A percentile compares a stretch with the other conserved stretches of the same genome.
Evolutionary conservation across 2,329 filamentous ascomycete species (phyloP).

Genomic region (Colletotrichum sp.): DNA sequence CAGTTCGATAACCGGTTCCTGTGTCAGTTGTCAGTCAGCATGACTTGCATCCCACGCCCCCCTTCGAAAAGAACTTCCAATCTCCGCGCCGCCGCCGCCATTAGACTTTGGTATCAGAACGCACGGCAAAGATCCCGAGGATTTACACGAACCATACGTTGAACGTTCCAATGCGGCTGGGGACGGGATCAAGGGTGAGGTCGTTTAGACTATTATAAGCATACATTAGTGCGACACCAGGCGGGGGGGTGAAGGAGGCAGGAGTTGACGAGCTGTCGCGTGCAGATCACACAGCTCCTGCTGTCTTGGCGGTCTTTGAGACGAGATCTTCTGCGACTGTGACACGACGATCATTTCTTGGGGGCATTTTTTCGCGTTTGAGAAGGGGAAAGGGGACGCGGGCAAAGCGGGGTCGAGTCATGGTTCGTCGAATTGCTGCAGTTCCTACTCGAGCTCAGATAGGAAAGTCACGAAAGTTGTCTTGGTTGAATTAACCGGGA

Average conservation of each 20-base stretch:
- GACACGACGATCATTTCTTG: not conserved
- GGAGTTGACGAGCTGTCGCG: constrained; percentile 12
- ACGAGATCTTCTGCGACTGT: constrained; percentile 8
- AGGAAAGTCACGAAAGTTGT: not conserved
- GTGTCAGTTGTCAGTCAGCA: not conserved
- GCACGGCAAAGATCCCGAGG: not conserved
- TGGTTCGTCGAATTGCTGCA: not conserved
- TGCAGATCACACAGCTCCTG: not conserved
- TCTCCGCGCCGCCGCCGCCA: not conserved
- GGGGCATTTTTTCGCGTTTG: not conserved
- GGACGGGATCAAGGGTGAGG: not conserved
- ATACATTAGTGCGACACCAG: not conserved
- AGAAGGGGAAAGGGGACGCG: not conserved
- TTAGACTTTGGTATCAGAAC: not conserved
- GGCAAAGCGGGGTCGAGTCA: not conserved
- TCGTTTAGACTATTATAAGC: not conserved
- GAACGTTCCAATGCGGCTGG: not conserved
- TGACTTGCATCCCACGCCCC: not conserved
- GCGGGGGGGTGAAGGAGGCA: not conserved
- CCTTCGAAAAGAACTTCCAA: not conserved
- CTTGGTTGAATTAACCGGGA: not conserved
- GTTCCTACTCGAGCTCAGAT: not conserved
- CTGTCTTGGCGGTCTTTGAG: not conserved
- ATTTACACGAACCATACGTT: not conserved
- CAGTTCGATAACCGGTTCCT: not conserved